Evolutionary conservation across 257 asterid species (phyloP).

Genomic region (Nicotiana attenuata): DNA sequence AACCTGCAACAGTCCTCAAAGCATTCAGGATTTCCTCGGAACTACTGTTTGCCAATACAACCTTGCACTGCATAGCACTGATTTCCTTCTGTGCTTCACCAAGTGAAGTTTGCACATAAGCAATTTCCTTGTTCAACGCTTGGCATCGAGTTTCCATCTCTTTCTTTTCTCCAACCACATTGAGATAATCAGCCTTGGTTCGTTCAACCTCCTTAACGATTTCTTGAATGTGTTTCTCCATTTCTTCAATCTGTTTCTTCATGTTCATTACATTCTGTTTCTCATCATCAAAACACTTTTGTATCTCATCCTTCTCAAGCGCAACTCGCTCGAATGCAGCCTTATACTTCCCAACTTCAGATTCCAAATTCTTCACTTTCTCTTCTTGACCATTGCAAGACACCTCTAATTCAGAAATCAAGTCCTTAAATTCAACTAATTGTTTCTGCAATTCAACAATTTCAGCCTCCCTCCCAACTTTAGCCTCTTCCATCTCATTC

Average conservation of each 20-base stretch:
- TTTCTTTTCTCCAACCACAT: conserved; percentile 32
- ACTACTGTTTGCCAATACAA: conserved; percentile 32
- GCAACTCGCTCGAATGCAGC: conserved; percentile 29
- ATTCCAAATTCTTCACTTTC: conserved; percentile 36
- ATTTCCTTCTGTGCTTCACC: conserved; percentile 25
- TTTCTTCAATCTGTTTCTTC: conserved; percentile 31
- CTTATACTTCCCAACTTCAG: conserved; percentile 32
- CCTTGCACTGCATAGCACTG: conserved; percentile 32
- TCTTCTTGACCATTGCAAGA: conserved; percentile 21
- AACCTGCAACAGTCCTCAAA: conserved; percentile 49
- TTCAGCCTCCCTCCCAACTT: conserved; percentile 30
- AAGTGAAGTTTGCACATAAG: conserved; percentile 30
- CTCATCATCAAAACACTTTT: conserved; percentile 32
- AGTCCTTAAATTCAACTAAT: conserved; percentile 32
- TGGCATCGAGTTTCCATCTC: conserved; percentile 34
- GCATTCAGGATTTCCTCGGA: conserved; percentile 38
- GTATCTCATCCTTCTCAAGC: conserved; percentile 36
- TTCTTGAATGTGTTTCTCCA: conserved; percentile 38
- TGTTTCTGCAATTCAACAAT: conserved; percentile 37
- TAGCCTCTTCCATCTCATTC: conserved; percentile 32
- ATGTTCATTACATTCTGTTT: conserved; percentile 29
- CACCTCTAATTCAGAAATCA: conserved; percentile 31
- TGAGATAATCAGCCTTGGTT: conserved; percentile 36
- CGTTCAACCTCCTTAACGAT: conserved; percentile 19
- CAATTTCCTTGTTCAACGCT: conserved; percentile 34